These are phyloP conservation scores for Vigna mungo DNA, from an alignment of 306 rosid genomes.

Conservation along the genomic window DNA sequence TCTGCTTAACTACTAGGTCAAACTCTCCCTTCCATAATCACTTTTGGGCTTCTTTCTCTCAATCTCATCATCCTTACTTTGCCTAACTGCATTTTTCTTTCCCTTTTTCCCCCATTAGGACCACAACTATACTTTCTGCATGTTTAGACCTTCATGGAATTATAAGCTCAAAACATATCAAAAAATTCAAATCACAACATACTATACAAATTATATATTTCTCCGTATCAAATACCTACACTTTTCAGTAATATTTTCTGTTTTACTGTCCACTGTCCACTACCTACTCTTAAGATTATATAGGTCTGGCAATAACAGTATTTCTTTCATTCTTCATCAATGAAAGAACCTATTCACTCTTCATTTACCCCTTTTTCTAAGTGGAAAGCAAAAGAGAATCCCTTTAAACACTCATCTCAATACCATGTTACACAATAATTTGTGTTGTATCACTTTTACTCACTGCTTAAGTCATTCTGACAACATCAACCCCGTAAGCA, in stretches of 20 bases:
- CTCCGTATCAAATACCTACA: background rate
- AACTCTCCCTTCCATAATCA: background rate
- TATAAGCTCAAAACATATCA: constrained; percentile 5
- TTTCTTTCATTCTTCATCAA: constrained; percentile 49
- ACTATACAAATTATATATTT: constrained; percentile 3
- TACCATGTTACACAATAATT: constrained; percentile 38
- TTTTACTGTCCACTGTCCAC: constrained; percentile 34
- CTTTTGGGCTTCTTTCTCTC: background rate
- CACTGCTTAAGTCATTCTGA: constrained; percentile 45
- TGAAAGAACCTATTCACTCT: constrained; percentile 45
- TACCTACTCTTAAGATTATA: constrained; percentile 38
- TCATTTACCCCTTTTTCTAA: constrained; percentile 41
- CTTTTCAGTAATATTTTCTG: constrained; percentile 2
- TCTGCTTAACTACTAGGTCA: background rate
- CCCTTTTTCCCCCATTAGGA: constrained; percentile 11
- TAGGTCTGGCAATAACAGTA: constrained; percentile 44
- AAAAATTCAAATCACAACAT: constrained; percentile 9
- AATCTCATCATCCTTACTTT: background rate
- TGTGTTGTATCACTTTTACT: constrained; percentile 38
- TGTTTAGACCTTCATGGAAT: background rate
- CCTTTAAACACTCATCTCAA: constrained; percentile 50
- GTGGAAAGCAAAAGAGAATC: constrained; percentile 58
- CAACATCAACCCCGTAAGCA: constrained; percentile 39
- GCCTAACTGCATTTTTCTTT: background rate
- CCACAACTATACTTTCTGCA: constrained; percentile 30